Evolutionary conservation across 305 asterid genomes (phyloP).

Genomic region (Stenogyne calaminthoides): DNA sequence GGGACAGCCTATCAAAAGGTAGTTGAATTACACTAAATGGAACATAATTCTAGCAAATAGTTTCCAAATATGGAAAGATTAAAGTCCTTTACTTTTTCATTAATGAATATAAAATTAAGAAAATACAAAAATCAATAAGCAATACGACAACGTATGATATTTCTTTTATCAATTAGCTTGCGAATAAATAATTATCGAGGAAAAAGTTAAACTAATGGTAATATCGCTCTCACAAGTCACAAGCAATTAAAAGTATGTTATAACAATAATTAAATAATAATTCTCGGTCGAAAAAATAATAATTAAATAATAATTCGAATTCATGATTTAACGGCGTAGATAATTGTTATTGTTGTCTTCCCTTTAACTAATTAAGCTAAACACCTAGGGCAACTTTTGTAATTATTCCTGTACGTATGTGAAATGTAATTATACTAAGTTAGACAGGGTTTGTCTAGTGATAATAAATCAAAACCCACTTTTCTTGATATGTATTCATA

Average conservation of each 20-base stretch:
- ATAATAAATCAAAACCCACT: not conserved
- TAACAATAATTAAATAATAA: no score
- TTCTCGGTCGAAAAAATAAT: no score
- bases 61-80: constrained; percentile 29
- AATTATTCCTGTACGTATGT: not conserved
- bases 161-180: not conserved
- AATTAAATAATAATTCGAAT: no score
- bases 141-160: constrained; percentile 1
- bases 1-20: constrained; percentile 13
- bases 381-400: not conserved
- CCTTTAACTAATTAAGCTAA: not conserved
- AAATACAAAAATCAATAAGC: not conserved
- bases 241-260: no score
- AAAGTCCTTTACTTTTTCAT: not conserved
- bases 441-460: not conserved
- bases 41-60: constrained; percentile 7
- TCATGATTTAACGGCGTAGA: no score
- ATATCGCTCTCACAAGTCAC: no score
- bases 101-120: not conserved
- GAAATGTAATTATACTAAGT: not conserved
- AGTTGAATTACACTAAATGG: not conserved
- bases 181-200: not conserved
- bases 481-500: not conserved
- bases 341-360: no score
- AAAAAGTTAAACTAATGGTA: not conserved